Percentiles rank a stretch among this genome's conserved stretches.
These are phyloP conservation scores for Melanomma pulvis-pyrius DNA, from an alignment of 495 filamentous ascomycete species.

Conservation along the genomic window DNA sequence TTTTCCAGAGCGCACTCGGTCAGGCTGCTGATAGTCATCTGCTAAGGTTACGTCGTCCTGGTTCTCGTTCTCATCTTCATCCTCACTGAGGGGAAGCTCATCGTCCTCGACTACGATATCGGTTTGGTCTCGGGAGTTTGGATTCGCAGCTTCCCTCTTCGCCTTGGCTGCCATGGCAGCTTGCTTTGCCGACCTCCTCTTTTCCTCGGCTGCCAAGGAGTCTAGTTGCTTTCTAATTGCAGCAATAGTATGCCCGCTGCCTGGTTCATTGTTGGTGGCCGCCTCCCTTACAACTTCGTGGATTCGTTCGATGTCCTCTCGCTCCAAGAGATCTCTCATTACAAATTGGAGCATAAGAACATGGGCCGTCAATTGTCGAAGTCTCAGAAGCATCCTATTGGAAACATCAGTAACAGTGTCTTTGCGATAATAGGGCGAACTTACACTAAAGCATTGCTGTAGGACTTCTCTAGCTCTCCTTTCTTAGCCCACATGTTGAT, in stretches of 20 bases:
- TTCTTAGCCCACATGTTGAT: slow-evolving; percentile 46
- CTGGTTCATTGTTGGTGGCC: not conserved
- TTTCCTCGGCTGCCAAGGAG: slow-evolving; percentile 18
- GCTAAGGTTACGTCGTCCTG: not conserved
- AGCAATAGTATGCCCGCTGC: slow-evolving; percentile 18
- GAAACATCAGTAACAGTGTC: not conserved
- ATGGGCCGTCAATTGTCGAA: slow-evolving; percentile 59
- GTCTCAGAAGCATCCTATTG: slow-evolving; percentile 48
- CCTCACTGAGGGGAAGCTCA: not conserved
- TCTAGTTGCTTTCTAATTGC: slow-evolving; percentile 38
- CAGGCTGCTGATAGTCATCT: not conserved
- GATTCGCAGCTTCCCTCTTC: not conserved
- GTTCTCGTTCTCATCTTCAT: slow-evolving; percentile 2
- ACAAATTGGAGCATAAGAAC: slow-evolving; percentile 53
- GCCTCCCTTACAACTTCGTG: slow-evolving; percentile 35
- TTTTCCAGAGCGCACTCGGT: slow-evolving; percentile 24
- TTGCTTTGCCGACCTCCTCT: slow-evolving; percentile 10
- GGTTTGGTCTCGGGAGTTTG: not conserved
- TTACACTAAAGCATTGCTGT: slow-evolving; percentile 40
- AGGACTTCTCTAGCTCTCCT: slow-evolving; percentile 39
- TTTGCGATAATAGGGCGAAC: not conserved
- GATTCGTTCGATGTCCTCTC: slow-evolving; percentile 47
- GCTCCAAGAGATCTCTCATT: slow-evolving; percentile 50
- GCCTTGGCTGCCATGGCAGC: not conserved
- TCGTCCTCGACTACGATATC: not conserved